Evolutionary conservation across 2,329 filamentous ascomycete species (phyloP).

Genomic region (Tolypocladium cylindrosporum): DNA sequence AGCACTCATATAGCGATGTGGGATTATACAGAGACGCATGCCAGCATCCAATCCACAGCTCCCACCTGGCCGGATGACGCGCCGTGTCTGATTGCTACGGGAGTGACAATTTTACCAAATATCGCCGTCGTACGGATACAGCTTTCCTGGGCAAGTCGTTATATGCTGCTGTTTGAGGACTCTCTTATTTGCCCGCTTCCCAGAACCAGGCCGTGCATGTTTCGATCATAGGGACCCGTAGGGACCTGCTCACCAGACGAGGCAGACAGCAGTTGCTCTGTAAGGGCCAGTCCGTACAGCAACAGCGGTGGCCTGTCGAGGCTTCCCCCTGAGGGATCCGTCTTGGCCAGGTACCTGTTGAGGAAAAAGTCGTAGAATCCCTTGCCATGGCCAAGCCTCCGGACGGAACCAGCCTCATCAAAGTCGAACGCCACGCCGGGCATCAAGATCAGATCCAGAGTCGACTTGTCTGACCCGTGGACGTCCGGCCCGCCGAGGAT

Average conservation of each 20-base stretch:
- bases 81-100: background rate
- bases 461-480: conserved; percentile 25
- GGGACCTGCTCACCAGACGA: conserved; percentile 56
- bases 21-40: background rate
- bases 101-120: background rate
- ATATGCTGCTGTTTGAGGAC: conserved; percentile 1
- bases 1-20: background rate
- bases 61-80: background rate
- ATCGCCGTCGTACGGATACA: background rate
- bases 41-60: background rate
- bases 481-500: conserved; percentile 56
- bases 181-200: conserved; percentile 53
- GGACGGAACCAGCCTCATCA: conserved; percentile 43
- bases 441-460: conserved; percentile 79
- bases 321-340: conserved; percentile 21
- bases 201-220: conserved; percentile 66
- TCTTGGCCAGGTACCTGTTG: conserved; percentile 53
- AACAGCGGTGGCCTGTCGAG: conserved; percentile 29
- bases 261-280: conserved; percentile 66
- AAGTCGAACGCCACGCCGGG: conserved; percentile 87
- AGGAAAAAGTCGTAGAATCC: conserved; percentile 97
- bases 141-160: no score
- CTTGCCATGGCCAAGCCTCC: conserved; percentile 83
- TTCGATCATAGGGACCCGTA: conserved; percentile 66
- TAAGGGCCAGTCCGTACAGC: conserved; percentile 69